Evolutionary conservation across 257 asterid species (phyloP), one percentile per base, ranked within the genome.

Genomic region (Solanum dulcamara): DNA sequence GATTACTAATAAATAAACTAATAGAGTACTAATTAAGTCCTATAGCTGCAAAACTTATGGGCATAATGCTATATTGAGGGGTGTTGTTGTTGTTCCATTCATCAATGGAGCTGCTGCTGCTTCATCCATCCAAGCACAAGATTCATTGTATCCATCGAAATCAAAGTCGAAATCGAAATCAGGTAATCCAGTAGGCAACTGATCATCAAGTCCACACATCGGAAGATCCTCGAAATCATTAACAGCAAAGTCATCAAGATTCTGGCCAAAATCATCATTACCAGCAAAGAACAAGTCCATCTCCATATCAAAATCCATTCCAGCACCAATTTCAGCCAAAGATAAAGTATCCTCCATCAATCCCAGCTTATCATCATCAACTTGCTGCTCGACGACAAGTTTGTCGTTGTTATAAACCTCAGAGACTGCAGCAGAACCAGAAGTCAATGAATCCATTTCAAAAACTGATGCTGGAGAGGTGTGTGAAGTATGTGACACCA

Each of bases 21-120:
- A 48, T 81, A 70, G 68, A 84, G 83, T 57, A 55, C 75, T 42
- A 59, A 28, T 57, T 20, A 44, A 59, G 24, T 77, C 57, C 87
- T 87, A 89, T 9, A 67, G 86, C 66, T 94, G 97, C 98, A 96
- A 96, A 95, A 94, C 92, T 95, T 89, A 96, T 79, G 90, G 98
- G 99, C 98, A 96, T 75, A 75, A 44, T 53, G 93, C 93, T 28
- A 92, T 92, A 84, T 94, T 89, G 86, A 93, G 94, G 88, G 97
- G 83, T 28, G 94, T 44, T 55, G 84, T 88, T 67, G 94, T 37
- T 64, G 84, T 88, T 82, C 90, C 92, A 51, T 88, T 88, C 92
- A 92, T 88, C 88, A 66, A 18, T 4, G 90, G 88, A 24, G 96
- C 80, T 24, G 88, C 10, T 33, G 85, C 66, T 40, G 85, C 81